Percentiles rank a stretch among this genome's conserved stretches.
Conservation (phyloP, 306 rosid genomes). For the Cucurbita maxima region DNA sequence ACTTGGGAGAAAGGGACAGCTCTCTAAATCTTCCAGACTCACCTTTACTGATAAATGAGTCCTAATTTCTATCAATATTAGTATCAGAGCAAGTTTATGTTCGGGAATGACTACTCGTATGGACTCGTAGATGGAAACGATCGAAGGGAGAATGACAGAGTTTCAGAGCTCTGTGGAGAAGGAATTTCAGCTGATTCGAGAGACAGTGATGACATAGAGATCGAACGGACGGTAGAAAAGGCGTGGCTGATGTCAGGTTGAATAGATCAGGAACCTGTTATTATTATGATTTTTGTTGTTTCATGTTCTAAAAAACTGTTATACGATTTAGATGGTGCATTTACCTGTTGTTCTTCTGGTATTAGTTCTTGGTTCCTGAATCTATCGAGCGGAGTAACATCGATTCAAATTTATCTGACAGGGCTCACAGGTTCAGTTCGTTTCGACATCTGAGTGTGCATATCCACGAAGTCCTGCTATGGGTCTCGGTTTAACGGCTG, state of each 20-base stretch:
- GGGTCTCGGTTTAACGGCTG: conserved; percentile 72
- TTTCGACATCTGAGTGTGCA: conserved; percentile 26
- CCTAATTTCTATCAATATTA: no score
- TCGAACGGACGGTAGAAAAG: no score
- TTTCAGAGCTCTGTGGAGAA: no score
- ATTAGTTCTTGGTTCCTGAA: not conserved
- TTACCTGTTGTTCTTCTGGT: not conserved
- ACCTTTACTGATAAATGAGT: not conserved
- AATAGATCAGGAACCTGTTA: not conserved
- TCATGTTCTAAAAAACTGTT: not conserved
- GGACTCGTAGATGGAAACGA: no score
- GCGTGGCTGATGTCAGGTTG: not conserved
- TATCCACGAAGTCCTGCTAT: conserved; percentile 87
- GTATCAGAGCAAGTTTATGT: not conserved
- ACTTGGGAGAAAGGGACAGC: not conserved
- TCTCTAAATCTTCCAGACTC: not conserved
- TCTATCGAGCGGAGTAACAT: not conserved
- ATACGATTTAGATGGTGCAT: not conserved
- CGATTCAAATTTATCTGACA: conserved; percentile 17
- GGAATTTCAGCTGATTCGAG: no score
- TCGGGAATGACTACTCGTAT: not conserved
- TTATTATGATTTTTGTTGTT: not conserved
- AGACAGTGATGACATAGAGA: no score
- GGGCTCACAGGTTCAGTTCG: conserved; percentile 48
- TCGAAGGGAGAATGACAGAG: no score